phyloP scores from a whole-genome alignment of 106 monocot genomes.

The Dioscorea alata region DNA sequence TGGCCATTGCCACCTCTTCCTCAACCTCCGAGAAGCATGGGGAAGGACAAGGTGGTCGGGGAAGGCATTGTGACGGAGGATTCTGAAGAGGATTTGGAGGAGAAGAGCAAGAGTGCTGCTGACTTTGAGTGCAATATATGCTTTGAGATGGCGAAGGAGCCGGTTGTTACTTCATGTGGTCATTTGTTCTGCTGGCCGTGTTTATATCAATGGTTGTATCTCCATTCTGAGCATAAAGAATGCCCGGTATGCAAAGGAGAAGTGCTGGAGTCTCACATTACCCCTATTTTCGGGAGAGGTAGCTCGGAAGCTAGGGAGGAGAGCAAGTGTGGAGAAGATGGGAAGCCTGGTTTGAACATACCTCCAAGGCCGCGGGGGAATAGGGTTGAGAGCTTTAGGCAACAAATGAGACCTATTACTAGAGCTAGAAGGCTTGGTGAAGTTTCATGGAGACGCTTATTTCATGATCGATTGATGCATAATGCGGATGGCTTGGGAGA shows the following conservation, averaged over 20 bases:
- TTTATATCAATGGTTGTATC: conserved; percentile 83
- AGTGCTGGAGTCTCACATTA: conserved; percentile 58
- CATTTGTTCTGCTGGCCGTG: conserved; percentile 95
- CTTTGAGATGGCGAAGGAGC: conserved; percentile 66
- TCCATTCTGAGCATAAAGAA: conserved; percentile 60
- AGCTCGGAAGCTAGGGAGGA: conserved; percentile 16
- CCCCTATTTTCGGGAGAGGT: conserved; percentile 74
- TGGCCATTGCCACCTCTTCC: conserved; percentile 17
- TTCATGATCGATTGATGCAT: conserved; percentile 10
- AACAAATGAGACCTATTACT: conserved; percentile 46
- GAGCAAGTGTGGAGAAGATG: conserved; percentile 13
- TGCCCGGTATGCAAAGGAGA: conserved; percentile 94
- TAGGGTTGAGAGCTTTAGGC: conserved; percentile 67
- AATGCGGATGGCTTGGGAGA: background rate
- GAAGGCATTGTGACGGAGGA: conserved; percentile 22
- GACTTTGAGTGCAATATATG: conserved; percentile 89
- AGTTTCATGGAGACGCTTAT: conserved; percentile 30
- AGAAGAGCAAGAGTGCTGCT: conserved; percentile 26
- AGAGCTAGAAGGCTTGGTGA: conserved; percentile 53
- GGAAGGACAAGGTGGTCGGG: conserved; percentile 41
- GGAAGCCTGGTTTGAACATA: conserved; percentile 33
- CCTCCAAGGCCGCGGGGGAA: conserved; percentile 71
- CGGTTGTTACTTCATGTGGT: conserved; percentile 86
- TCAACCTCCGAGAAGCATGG: conserved; percentile 17
- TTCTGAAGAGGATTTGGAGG: conserved; percentile 33